A percentile compares a stretch with the other conserved stretches of the same genome.
phyloP scores from a whole-genome alignment of 345 rosid genomes.

The Gossypium turneri region DNA sequence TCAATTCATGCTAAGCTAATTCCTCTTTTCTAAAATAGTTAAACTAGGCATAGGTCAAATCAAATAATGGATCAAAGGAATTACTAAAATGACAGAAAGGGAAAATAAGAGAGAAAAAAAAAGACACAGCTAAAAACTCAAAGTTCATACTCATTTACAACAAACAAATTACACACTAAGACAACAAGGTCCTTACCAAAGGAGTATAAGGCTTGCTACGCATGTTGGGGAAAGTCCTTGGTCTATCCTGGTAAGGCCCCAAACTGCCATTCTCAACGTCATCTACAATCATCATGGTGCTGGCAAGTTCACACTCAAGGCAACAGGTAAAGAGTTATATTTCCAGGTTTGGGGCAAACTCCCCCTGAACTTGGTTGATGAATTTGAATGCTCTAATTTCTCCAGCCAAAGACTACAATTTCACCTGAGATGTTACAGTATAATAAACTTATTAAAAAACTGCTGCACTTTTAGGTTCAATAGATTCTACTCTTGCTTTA shows the following conservation, averaged over 20 bases:
- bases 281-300: conserved; percentile 76
- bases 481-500: neutral
- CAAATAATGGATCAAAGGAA: neutral
- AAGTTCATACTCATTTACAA: neutral
- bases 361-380: conserved; percentile 38
- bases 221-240: conserved; percentile 89
- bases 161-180: neutral
- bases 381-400: conserved; percentile 17
- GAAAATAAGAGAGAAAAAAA: neutral
- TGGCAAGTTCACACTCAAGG: conserved; percentile 44
- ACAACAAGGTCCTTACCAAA: conserved; percentile 34
- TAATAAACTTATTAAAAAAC: neutral
- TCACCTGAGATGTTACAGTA: neutral
- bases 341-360: conserved; percentile 28
- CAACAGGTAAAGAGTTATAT: conserved; percentile 17
- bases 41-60: neutral
- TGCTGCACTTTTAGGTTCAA: neutral
- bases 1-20: neutral
- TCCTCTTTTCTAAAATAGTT: neutral
- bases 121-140: neutral
- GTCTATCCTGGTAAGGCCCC: conserved; percentile 72
- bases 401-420: conserved; percentile 1
- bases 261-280: conserved; percentile 76
- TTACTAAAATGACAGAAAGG: neutral
- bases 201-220: conserved; percentile 75